A percentile compares a stretch with the other conserved stretches of the same genome.
These are phyloP conservation scores for Yarrowia sp. DNA, from an alignment of 805 yeast genomes.

Conservation along the genomic window DNA sequence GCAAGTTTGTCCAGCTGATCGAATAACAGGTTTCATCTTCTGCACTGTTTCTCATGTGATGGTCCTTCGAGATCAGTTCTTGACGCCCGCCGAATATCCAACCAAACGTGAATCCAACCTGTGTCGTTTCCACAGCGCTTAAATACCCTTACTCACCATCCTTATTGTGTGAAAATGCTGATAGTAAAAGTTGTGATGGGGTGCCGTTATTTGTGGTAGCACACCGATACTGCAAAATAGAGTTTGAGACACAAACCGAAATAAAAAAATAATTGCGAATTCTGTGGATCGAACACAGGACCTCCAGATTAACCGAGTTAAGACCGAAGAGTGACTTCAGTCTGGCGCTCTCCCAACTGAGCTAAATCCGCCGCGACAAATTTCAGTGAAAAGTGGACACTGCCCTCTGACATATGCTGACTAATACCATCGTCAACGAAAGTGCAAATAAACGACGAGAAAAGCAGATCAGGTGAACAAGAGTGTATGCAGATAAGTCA, in stretches of 20 bases:
- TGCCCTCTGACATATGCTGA: background rate
- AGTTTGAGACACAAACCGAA: background rate
- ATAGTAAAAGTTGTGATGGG: background rate
- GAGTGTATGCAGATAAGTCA: too few relatives aligned
- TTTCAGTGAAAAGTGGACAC: background rate
- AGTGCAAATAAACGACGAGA: too few relatives aligned
- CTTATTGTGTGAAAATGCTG: constrained; percentile 6
- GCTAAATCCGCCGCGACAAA: constrained; percentile 44
- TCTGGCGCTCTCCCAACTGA: constrained; percentile 54
- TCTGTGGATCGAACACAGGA: constrained; percentile 83
- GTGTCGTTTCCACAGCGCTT: too few relatives aligned
- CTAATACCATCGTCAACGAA: background rate
- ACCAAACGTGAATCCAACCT: background rate
- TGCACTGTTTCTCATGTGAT: too few relatives aligned
- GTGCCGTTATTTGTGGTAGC: background rate
- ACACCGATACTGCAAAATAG: constrained; percentile 10
- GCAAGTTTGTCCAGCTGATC: too few relatives aligned
- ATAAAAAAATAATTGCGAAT: constrained; percentile 45
- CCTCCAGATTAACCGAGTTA: constrained; percentile 61
- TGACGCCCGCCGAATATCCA: background rate
- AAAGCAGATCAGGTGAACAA: too few relatives aligned
- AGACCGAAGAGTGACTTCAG: constrained; percentile 44
- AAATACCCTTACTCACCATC: constrained; percentile 4
- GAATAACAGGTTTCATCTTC: too few relatives aligned
- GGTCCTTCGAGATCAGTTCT: too few relatives aligned